A percentile compares a stretch with the other conserved stretches of the same genome.
Evolutionary conservation across 1,284 basidiomycete species (phyloP).

Genomic region (Polyporus tsugae): DNA sequence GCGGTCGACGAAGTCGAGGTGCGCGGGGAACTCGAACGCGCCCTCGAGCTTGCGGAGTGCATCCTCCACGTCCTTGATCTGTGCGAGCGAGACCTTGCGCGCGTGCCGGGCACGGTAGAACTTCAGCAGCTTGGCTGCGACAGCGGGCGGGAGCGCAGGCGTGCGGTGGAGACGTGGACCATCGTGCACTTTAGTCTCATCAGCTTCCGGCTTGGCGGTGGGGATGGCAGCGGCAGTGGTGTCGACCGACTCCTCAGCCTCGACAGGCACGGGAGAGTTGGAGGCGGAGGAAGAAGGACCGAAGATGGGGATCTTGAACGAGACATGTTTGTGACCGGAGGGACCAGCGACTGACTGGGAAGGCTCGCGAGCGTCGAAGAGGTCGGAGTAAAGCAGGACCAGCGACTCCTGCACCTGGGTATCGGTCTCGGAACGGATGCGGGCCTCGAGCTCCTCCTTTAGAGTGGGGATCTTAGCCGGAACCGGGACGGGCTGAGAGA

Average conservation of each 20-base stretch:
- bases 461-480: slow-evolving; percentile 14
- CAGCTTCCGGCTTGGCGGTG: not conserved
- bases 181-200: slow-evolving; percentile 3
- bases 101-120: slow-evolving; percentile 34
- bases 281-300: slow-evolving; percentile 1
- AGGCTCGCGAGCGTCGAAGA: slow-evolving; percentile 18
- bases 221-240: not conserved
- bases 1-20: slow-evolving; percentile 42
- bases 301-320: slow-evolving; percentile 4
- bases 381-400: slow-evolving; percentile 27
- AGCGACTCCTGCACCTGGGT: slow-evolving; percentile 29
- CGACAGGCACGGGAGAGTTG: not conserved
- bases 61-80: slow-evolving; percentile 40
- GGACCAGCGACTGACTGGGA: slow-evolving; percentile 18
- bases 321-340: slow-evolving; percentile 8
- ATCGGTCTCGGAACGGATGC: slow-evolving; percentile 27
- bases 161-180: slow-evolving; percentile 33
- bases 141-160: slow-evolving; percentile 32
- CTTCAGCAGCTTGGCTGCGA: slow-evolving; percentile 33
- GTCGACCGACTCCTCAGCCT: not conserved
- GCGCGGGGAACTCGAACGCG: slow-evolving; percentile 44
- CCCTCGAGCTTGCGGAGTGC: slow-evolving; percentile 39
- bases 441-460: slow-evolving; percentile 29
- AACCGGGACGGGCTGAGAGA: not conserved
- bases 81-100: slow-evolving; percentile 35